These are phyloP conservation scores for Sugiyamaella castrensis DNA, from an alignment of 1,139 yeast genomes.

Conservation along the genomic window DNA sequence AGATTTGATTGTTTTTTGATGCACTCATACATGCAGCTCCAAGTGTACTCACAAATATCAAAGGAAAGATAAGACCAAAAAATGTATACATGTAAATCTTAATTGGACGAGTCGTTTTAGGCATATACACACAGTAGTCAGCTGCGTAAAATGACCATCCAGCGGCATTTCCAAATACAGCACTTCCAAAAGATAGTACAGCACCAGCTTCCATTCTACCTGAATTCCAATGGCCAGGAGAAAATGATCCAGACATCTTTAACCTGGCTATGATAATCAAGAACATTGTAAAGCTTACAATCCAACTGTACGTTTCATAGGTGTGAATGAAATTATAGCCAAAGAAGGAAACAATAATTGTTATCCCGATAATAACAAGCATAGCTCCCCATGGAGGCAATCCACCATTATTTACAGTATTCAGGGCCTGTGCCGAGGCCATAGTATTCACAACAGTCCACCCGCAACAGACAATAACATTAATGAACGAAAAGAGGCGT, in stretches of 20 bases:
- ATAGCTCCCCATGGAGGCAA: constrained; percentile 94
- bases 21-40: constrained; percentile 90
- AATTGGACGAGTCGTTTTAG: constrained; percentile 53
- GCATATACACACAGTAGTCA: constrained; percentile 88
- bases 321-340: constrained; percentile 80
- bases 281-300: constrained; percentile 72
- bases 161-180: constrained; percentile 84
- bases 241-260: constrained; percentile 61
- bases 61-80: constrained; percentile 63
- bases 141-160: constrained; percentile 96
- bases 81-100: constrained; percentile 64
- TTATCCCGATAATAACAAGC: constrained; percentile 62
- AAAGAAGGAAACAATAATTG: constrained; percentile 75
- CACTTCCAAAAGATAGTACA: constrained; percentile 80
- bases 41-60: constrained; percentile 67
- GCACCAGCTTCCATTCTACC: constrained; percentile 61
- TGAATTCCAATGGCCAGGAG: constrained; percentile 43
- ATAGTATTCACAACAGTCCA: constrained; percentile 95
- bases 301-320: constrained; percentile 86
- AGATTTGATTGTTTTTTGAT: constrained; percentile 43
- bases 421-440: constrained; percentile 81
- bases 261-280: constrained; percentile 76
- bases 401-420: constrained; percentile 62
- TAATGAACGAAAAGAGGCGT: constrained; percentile 73
- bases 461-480: constrained; percentile 87